Evolutionary conservation across 768 basidiomycete species (phyloP).

Genomic region (Boletus rex-veris): DNA sequence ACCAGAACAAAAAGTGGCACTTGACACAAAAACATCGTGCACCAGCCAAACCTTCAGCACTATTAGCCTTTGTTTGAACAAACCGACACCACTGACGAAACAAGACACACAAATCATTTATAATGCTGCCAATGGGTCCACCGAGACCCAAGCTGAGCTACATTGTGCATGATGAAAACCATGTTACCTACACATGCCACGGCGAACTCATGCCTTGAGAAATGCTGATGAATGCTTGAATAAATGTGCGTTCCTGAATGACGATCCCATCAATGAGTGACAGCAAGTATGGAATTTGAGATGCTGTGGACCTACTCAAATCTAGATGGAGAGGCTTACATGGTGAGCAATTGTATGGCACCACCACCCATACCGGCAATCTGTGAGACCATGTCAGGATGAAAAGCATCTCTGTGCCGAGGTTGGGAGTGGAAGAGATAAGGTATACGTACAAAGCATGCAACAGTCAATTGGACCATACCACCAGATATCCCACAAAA

Average conservation of each 20-base stretch:
- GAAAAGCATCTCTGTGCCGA: background rate
- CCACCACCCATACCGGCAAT: conserved; percentile 23
- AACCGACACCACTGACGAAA: background rate
- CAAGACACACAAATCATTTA: conserved; percentile 18
- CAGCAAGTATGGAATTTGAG: too few relatives aligned
- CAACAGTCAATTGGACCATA: conserved; percentile 10
- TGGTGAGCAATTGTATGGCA: conserved; percentile 19
- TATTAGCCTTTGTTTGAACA: background rate
- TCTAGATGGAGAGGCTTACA: conserved; percentile 1
- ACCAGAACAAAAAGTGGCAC: conserved; percentile 56
- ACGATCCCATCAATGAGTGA: background rate
- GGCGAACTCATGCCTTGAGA: conserved; percentile 11
- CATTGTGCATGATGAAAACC: background rate
- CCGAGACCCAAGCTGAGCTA: conserved; percentile 24
- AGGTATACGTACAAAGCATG: conserved; percentile 28
- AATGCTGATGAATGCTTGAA: conserved; percentile 44
- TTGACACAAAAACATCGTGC: conserved; percentile 73
- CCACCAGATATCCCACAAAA: conserved; percentile 7
- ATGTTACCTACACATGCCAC: background rate
- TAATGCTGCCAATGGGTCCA: conserved; percentile 19
- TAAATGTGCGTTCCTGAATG: conserved; percentile 9
- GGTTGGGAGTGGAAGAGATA: background rate
- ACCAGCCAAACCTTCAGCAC: conserved; percentile 20
- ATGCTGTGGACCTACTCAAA: conserved; percentile 8
- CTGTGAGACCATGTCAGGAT: background rate